Conservation (phyloP, 495 filamentous ascomycete species). For the Aspergillus panamensis region DNA sequence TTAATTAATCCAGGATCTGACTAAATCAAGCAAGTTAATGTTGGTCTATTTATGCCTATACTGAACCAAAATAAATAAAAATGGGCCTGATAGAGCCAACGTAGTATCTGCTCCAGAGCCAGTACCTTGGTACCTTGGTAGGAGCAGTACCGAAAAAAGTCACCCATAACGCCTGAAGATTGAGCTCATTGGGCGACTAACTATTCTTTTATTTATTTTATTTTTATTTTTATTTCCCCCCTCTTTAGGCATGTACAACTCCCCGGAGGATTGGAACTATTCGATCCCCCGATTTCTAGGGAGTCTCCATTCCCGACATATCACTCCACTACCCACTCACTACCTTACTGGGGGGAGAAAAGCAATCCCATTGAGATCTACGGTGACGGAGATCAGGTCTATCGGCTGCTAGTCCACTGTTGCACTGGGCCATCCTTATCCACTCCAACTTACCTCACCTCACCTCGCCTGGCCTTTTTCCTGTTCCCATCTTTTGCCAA, state of each 20-base stretch:
- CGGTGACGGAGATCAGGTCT: slow-evolving; percentile 43
- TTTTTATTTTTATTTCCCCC: neutral
- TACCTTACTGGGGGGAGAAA: neutral
- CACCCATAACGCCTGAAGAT: slow-evolving; percentile 16
- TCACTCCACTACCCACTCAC: slow-evolving; percentile 2
- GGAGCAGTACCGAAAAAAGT: neutral
- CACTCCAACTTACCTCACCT: slow-evolving; percentile 18
- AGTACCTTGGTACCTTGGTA: neutral
- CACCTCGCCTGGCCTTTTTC: slow-evolving; percentile 6
- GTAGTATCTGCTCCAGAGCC: no score
- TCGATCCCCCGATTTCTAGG: slow-evolving; percentile 17
- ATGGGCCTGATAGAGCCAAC: neutral
- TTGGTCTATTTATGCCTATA: neutral
- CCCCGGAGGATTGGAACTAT: slow-evolving; percentile 25
- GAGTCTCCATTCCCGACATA: slow-evolving; percentile 15
- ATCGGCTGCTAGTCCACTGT: slow-evolving; percentile 39
- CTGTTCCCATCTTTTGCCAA: slow-evolving; percentile 14
- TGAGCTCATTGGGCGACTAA: slow-evolving; percentile 19
- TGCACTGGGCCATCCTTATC: slow-evolving; percentile 41
- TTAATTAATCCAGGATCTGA: no score
- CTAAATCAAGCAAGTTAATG: neutral
- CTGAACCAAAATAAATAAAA: neutral
- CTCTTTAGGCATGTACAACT: slow-evolving; percentile 3
- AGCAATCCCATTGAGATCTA: slow-evolving; percentile 31
- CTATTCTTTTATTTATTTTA: neutral